Percentiles rank a stretch among this genome's conserved stretches.
These are phyloP conservation scores for Pythium chondricola DNA, from an alignment of 352 stramenopile genomes.

Conservation along the genomic window DNA sequence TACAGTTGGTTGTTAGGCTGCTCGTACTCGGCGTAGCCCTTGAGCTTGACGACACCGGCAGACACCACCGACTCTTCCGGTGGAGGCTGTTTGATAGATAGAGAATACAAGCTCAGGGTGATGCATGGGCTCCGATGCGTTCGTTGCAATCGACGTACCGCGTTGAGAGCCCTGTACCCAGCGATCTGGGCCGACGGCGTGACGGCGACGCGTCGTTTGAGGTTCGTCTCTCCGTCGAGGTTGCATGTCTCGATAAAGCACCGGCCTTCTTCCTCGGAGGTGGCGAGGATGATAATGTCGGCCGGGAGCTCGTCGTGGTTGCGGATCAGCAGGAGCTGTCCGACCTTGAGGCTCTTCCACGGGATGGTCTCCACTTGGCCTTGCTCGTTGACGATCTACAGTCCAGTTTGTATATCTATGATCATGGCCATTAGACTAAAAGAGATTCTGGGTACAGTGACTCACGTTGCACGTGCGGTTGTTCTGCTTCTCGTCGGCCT, in stretches of 20 bases:
- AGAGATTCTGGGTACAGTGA: background rate
- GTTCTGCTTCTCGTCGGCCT: slow-evolving; percentile 63
- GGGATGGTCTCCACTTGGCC: slow-evolving; percentile 37
- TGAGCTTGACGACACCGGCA: slow-evolving; percentile 21
- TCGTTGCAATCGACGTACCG: no score
- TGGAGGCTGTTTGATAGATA: slow-evolving; percentile 6
- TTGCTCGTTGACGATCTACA: slow-evolving; percentile 36
- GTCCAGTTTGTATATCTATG: background rate
- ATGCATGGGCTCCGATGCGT: background rate
- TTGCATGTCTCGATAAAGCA: slow-evolving; percentile 86
- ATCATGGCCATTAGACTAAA: background rate
- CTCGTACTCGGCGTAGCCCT: slow-evolving; percentile 56
- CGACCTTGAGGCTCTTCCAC: slow-evolving; percentile 75
- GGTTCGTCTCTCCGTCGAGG: slow-evolving; percentile 86
- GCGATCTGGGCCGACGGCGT: slow-evolving; percentile 31
- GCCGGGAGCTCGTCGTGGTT: slow-evolving; percentile 85
- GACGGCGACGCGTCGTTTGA: slow-evolving; percentile 65
- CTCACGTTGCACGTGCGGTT: slow-evolving; percentile 38
- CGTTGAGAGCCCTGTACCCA: slow-evolving; percentile 20
- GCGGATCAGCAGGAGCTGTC: slow-evolving; percentile 65
- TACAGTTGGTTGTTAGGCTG: slow-evolving; percentile 78
- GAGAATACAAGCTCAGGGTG: background rate
- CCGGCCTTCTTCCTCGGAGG: slow-evolving; percentile 55
- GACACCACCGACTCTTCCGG: slow-evolving; percentile 33
- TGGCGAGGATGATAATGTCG: slow-evolving; percentile 84